Evolutionary conservation across 2,329 filamentous ascomycete genomes (phyloP), one percentile per base, ranked within the genome.

Genomic region (Stromatinia cepivora): DNA sequence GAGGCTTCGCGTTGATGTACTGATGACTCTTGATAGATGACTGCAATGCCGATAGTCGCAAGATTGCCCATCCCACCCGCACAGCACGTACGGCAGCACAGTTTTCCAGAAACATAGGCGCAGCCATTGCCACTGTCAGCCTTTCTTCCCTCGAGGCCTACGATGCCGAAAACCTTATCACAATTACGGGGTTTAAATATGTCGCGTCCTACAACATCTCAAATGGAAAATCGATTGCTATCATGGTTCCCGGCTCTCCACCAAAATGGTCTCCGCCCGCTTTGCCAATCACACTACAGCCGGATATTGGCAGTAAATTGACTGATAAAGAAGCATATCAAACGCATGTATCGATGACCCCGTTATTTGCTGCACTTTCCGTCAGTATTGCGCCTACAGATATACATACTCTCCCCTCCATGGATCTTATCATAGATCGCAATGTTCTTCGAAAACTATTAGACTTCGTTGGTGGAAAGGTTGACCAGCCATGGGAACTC

Each of bases 241-340:
- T 76, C 25, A 68, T 72, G 57, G 73, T 75, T 22, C 75, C 75
- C 15, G 73, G 74, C 36, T 71, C 48, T 34, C 72, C 73, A 62
- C 58, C 71, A 56, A 67, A 54, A 46, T 74, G 66, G 69, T 71
- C 34, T 15, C 66, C 52, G 39, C 72, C 67, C 6, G 59, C 28
- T 20, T 45, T 81, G 53, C 71, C 72, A 31, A 42, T 62, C 61
- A 67, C 68, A 56, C 22, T 73, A 48, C 28, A 53, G 17, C 59
- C 69, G 39, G 71, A 72, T 42, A 67, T 64, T 15, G 65, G 70
- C 31, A 46, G 67, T 53, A 78, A 68, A 17, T 77, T 72, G 64
- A 70, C 76, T n/a, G 75, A 78, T 65, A 75, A 77, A 71, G 78
- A 78, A 70, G 72, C 72, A 17, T 68, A 69, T n/a, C 76, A 76